Conservation (phyloP, 1,139 yeast species). For the Kurtzmaniella quercitrusa region DNA sequence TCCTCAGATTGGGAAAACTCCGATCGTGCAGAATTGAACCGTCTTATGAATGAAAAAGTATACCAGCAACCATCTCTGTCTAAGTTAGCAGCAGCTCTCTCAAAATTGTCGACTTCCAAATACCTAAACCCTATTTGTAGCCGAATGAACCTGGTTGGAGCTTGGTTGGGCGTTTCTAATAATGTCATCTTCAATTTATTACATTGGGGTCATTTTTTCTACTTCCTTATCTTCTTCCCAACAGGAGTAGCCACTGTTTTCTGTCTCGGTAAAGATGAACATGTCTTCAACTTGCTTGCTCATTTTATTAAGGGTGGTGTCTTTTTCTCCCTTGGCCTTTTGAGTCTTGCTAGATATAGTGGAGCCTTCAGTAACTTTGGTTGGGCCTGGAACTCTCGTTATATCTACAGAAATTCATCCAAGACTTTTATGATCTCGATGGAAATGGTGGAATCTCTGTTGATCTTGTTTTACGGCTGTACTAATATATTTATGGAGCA, state of each 20-base stretch:
- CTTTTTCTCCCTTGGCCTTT: slow-evolving; percentile 68
- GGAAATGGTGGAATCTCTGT: slow-evolving; percentile 78
- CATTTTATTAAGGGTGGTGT: slow-evolving; percentile 97
- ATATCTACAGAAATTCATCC: slow-evolving; percentile 31
- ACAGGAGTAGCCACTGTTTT: slow-evolving; percentile 77
- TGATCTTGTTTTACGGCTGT: slow-evolving; percentile 81
- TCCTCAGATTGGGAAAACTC: slow-evolving; percentile 7
- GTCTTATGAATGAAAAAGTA: slow-evolving; percentile 6
- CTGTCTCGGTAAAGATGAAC: slow-evolving; percentile 59
- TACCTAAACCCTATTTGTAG: slow-evolving; percentile 25
- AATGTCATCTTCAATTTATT: slow-evolving; percentile 44
- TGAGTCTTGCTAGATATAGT: slow-evolving; percentile 77
- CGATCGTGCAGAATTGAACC: slow-evolving; percentile 5
- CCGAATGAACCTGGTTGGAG: slow-evolving; percentile 26
- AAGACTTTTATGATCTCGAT: slow-evolving; percentile 62
- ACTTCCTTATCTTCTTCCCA: slow-evolving; percentile 55
- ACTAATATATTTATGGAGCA: slow-evolving; percentile 90
- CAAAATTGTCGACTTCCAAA: slow-evolving; percentile 22
- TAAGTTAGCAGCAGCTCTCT: slow-evolving; percentile 13
- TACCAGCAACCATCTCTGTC: background rate
- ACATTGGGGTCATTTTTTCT: slow-evolving; percentile 64
- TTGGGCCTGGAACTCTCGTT: slow-evolving; percentile 84
- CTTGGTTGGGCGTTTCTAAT: slow-evolving; percentile 10
- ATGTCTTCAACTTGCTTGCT: slow-evolving; percentile 79
- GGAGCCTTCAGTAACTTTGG: slow-evolving; percentile 77